Base-by-base conservation (phyloP, 257 asterid genomes). In the Solanum chaucha region DNA sequence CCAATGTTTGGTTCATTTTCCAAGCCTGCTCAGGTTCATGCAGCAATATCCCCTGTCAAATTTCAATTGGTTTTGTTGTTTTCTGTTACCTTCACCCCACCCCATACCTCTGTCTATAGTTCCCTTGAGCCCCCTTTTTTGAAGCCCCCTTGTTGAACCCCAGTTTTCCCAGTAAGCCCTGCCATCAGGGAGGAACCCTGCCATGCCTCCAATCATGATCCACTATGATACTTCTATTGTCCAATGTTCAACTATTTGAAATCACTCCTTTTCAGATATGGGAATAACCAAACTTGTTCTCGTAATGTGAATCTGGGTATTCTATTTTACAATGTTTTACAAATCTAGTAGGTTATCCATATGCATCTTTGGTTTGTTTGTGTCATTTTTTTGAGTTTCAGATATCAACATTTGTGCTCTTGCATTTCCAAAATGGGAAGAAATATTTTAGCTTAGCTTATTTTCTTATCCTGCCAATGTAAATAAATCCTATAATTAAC, bases 1-100 rank as follows among this genome's bases (percentile, higher is more conserved):
- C 87, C 98, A 95, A 88, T 97, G 94, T 93, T 90, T 97, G 89
- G 98, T 97, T 82, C 99, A 97, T 93, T 97, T 95, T 88, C 98
- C 99, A 26, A 97, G 99, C 91, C 90, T 97, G 92, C 90, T 97
- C 92, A 95, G 99, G 99, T 96, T 87, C 32, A 86, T 88, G 26
- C 87, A 75, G 41, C 38, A 28, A 72, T 24, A 73, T 51, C 86
- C 30, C 59, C 17, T 22, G 17, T 65, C 41, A 12, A 83, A 12
- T 28, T 48, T 28, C 67, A 8, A 14, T 14, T 44, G 4, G 64
- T 8, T 78, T 78, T 44, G 40, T 44, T 78, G 64, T 78, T 8
- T 44, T 26, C 26, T 78, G 15, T 17, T 14, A 14, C 84, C 84
- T 8, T 78, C 65, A 26, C 3, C 14, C 36, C 40, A 8, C 65